Evolutionary conservation across 1,284 basidiomycete genomes (phyloP).

Genomic region (Crucibulum parvulum): DNA sequence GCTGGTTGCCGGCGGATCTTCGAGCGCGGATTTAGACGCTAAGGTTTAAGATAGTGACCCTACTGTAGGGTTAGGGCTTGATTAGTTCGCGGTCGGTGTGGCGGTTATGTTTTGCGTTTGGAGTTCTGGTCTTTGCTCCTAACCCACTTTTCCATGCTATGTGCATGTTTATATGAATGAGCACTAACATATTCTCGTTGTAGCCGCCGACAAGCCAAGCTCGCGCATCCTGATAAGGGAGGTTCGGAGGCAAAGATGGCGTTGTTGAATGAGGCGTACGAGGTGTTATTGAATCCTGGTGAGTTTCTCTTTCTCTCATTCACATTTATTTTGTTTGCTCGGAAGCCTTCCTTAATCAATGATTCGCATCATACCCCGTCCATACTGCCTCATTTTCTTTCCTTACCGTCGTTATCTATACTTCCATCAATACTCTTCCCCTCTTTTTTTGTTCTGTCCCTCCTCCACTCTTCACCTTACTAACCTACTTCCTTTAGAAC

Average conservation of each 20-base stretch:
- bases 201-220: conserved; percentile 85
- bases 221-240: conserved; percentile 96
- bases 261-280: conserved; percentile 94
- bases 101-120: too few species aligned
- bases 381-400: background rate
- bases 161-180: too few species aligned
- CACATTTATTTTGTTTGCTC: background rate
- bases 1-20: too few species aligned
- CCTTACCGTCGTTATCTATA: background rate
- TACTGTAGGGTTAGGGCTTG: too few species aligned
- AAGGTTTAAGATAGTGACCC: too few species aligned
- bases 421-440: background rate
- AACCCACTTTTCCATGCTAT: too few species aligned
- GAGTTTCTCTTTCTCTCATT: conserved; percentile 18
- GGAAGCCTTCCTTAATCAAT: too few species aligned
- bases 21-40: too few species aligned
- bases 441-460: background rate
- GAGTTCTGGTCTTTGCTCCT: too few species aligned
- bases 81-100: too few species aligned
- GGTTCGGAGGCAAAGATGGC: conserved; percentile 97
- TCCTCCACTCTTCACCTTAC: background rate
- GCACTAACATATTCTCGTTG: background rate
- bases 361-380: background rate
- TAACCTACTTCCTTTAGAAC: conserved; percentile 55
- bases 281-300: conserved; percentile 82